These are phyloP conservation scores for Magnolia officinalis DNA, from an alignment of 164 flowering plant genomes.

Conservation along the genomic window DNA sequence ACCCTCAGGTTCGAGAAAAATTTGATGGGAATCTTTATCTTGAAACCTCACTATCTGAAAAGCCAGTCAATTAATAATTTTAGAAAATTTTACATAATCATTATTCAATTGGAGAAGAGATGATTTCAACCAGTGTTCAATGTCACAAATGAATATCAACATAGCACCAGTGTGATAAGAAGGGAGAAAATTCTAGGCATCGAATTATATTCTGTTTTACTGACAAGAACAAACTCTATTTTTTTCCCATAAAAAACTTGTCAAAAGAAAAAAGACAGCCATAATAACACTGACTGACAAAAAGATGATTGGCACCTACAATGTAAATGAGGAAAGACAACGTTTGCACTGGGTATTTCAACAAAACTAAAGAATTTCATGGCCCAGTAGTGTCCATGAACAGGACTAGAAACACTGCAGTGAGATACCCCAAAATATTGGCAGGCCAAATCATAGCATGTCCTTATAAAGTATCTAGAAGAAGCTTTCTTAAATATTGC, in stretches of 20 bases:
- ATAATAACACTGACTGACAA: not conserved
- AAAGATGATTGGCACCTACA: not conserved
- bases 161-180: constrained; percentile 1
- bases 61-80: constrained; percentile 1
- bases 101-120: not conserved
- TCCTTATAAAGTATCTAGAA: not conserved
- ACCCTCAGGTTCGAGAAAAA: constrained; percentile 96
- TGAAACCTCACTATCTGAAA: constrained; percentile 89
- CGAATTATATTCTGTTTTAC: not conserved
- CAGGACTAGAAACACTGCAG: not conserved
- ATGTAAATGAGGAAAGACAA: not conserved
- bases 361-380: not conserved
- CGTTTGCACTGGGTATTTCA: not conserved
- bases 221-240: not conserved
- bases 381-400: not conserved
- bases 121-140: not conserved
- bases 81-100: not conserved
- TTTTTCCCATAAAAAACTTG: not conserved
- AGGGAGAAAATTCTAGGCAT: not conserved
- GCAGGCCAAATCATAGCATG: not conserved
- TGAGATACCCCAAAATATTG: not conserved
- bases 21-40: constrained; percentile 96
- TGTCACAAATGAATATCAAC: not conserved
- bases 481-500: not conserved
- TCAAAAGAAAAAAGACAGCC: not conserved